Conservation (phyloP, 2,329 filamentous ascomycete genomes). For the Aspergillus sp. region DNA sequence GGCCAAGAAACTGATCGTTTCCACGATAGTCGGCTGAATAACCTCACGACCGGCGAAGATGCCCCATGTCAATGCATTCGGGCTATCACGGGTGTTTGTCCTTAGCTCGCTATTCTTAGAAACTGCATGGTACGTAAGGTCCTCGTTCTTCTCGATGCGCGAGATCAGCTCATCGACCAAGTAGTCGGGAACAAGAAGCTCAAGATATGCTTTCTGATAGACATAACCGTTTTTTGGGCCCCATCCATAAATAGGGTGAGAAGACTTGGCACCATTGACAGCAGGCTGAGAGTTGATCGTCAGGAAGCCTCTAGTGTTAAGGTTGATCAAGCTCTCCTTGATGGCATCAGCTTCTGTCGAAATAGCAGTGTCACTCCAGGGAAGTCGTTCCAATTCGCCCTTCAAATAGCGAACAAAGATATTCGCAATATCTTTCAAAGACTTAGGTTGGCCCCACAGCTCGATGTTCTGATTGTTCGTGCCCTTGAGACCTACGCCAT, state of each 20-base stretch:
- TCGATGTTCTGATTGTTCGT: constrained; percentile 94
- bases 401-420: constrained; percentile 81
- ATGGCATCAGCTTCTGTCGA: constrained; percentile 74
- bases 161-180: constrained; percentile 68
- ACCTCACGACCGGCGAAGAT: constrained; percentile 98
- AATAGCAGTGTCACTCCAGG: constrained; percentile 89
- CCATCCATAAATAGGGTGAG: constrained; percentile 83
- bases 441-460: constrained; percentile 81
- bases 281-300: constrained; percentile 98
- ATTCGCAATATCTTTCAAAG: constrained; percentile 68
- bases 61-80: constrained; percentile 98
- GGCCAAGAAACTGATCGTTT: constrained; percentile 92
- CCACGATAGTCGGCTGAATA: constrained; percentile 99
- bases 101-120: constrained; percentile 72
- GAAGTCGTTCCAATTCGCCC: constrained; percentile 70
- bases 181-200: constrained; percentile 76
- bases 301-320: constrained; percentile 79
- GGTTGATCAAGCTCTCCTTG: constrained; percentile 63
- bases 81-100: constrained; percentile 75
- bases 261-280: constrained; percentile 82
- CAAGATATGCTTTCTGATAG: constrained; percentile 96
- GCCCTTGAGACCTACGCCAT: constrained; percentile 86
- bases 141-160: constrained; percentile 67
- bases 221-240: constrained; percentile 92
- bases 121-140: constrained; percentile 90